A percentile compares a stretch with the other conserved stretches of the same genome.
Evolutionary conservation across 2,329 filamentous ascomycete genomes (phyloP).

Genomic region (Cladophialophora immunda): DNA sequence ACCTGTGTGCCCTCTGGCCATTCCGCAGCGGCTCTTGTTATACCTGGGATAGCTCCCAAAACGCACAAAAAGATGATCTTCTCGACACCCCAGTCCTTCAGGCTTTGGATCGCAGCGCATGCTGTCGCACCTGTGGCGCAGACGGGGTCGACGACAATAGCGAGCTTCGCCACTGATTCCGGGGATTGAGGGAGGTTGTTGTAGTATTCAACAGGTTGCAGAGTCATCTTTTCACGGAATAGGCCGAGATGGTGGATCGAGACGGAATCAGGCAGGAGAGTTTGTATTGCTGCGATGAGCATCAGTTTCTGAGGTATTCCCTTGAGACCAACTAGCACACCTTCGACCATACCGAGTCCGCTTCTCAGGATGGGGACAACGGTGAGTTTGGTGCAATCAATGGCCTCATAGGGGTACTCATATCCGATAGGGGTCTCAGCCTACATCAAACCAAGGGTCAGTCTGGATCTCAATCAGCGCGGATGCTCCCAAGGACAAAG

Average conservation of each 20-base stretch:
- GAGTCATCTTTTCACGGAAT: constrained; percentile 86
- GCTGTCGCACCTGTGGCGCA: constrained; percentile 94
- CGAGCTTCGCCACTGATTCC: constrained; percentile 62
- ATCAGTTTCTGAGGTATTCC: constrained; percentile 16
- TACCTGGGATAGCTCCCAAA: constrained; percentile 75
- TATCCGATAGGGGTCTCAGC: constrained; percentile 81
- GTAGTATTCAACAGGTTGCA: constrained; percentile 95
- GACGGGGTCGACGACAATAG: constrained; percentile 88
- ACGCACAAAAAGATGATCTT: constrained; percentile 79
- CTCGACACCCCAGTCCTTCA: constrained; percentile 91
- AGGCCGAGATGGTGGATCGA: constrained; percentile 93
- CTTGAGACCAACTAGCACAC: constrained; percentile 51
- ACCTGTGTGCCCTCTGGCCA: constrained; percentile 71
- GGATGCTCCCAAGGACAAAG: constrained; percentile 13
- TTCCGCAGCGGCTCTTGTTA: constrained; percentile 74
- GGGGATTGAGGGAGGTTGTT: constrained; percentile 78
- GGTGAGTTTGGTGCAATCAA: constrained; percentile 73
- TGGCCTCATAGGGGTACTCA: constrained; percentile 71
- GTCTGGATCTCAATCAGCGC: constrained; percentile 27
- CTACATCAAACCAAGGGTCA: constrained; percentile 54
- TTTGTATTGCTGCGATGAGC: constrained; percentile 70
- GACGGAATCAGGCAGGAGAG: constrained; percentile 79
- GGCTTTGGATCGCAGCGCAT: constrained; percentile 85
- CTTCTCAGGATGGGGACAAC: constrained; percentile 93
- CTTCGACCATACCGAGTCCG: constrained; percentile 89